Evolutionary conservation across 163 green algal genomes (phyloP), one percentile per base, ranked within the genome.

Genomic region (Scenedesmus sp.): DNA sequence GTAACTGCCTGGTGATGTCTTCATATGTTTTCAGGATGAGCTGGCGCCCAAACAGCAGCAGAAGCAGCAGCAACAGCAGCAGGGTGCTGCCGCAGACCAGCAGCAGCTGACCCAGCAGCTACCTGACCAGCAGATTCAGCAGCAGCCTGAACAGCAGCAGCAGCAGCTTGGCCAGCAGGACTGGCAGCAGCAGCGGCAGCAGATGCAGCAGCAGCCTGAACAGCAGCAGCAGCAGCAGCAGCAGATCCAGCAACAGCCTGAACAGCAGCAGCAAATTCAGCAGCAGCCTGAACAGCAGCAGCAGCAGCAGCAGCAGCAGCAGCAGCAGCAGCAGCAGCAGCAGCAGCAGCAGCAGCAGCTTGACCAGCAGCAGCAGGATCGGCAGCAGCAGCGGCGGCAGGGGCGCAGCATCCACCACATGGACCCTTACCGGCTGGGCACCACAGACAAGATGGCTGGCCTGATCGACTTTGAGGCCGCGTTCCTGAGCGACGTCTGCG

Each of bases 351-450:
- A 65, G n/a, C 43, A 35, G 68, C 30, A 68, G 65, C 42, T 51
- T 12, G n/a, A 88, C 9, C 51, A 85, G 46, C 72, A 24, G 22
- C 42, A 89, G 26, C 56, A 53, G 51, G n/a, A 88, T 20, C 56
- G 65, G 59, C 85, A 83, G 85, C 83, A 81, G 83, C 59, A 65
- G 40, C 46, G 44, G 51, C 59, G 37, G 20, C 15, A 42, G 15
- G 78, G 53, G 0, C 24, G 42, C 40, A 78, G 43, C 65, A 88
- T 95, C 6, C 94, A 96, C 85, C 94, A 96, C 79, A 95, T 96
- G 93, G 94, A 96, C 59, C 94, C 94, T 0, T 96, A 95, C 88
- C 88, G 94, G 5, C 90, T 96, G 46, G 91, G 93, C 22, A 73
- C 53, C 37, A 43, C 79, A 5, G 94, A 95, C 87, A 94, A 95